Base-by-base conservation (phyloP, 495 filamentous ascomycete genomes). In the Penicillium taxi region DNA sequence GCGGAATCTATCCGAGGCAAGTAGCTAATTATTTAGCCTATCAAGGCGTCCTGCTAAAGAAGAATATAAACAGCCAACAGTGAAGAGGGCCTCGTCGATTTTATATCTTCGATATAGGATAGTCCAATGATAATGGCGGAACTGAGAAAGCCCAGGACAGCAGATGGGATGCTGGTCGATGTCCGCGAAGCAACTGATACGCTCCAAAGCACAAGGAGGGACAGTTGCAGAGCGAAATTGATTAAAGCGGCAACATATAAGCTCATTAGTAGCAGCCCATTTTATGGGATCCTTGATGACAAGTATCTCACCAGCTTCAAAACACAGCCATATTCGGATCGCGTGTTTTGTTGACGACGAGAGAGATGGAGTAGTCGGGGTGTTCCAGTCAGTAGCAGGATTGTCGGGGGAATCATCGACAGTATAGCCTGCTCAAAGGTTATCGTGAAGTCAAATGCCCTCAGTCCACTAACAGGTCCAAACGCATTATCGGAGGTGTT, bases 361-460 rank as follows among this genome's bases (percentile, higher is more conserved):
- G 9, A 28, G 11, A 28, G 26, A 13, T 28, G 26, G 26, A 28
- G 3, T 28, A 28, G 26, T 28, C 26, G 9, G 26, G n/a, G 26
- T 14, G 26, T 3, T 28, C 26, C 26, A 28, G 26, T 14, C 5
- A 28, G 26, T n/a, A 28, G 26, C 11, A 28, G 26, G 3, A 28
- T 28, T 14, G 26, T 28, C 26, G 26, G 15, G 11, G 26, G 26
- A 14, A 28, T 28, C 6, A 28, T 28, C 8, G 26, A 28, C n/a
- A 28, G 26, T n/a, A 28, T n/a, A 28, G 26, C 26, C 26, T 28
- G 26, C 26, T 28, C 26, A 6, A 28, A 28, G 26, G 26, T 28
- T n/a, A 28, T 13, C 9, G 26, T 28, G 15, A 28, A 28, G 26
- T 28, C 26, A 14, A 28, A 28, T 13, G 9, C 11, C 8, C 26